Conservation (phyloP, 2,329 filamentous ascomycete species). For the Uncinocarpus reesii region DNA sequence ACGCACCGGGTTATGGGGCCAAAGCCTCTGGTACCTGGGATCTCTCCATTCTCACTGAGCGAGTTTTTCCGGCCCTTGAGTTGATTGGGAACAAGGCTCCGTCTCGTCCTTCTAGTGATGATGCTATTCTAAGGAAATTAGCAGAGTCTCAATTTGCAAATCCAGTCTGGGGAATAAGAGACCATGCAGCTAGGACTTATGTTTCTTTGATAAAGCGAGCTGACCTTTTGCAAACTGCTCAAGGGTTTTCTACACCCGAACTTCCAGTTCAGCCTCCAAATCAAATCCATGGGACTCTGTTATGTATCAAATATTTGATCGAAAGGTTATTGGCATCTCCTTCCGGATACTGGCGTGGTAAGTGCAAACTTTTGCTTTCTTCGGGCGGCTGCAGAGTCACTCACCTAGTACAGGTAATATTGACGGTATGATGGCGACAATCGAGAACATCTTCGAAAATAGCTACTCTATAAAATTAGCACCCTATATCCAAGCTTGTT, state of each 20-base stretch:
- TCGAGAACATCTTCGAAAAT: conserved; percentile 22
- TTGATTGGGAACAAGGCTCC: conserved; percentile 38
- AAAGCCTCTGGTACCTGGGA: conserved; percentile 17
- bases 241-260: conserved; percentile 19
- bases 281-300: conserved; percentile 32
- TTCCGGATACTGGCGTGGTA: conserved; percentile 27
- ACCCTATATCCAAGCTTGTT: conserved; percentile 27
- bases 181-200: conserved; percentile 38
- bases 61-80: conserved; percentile 39
- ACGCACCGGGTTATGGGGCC: not conserved
- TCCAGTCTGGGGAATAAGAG: conserved; percentile 38
- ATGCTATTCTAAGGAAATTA: conserved; percentile 25
- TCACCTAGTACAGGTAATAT: conserved; percentile 22
- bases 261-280: conserved; percentile 25
- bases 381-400: not conserved
- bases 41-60: conserved; percentile 31
- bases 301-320: conserved; percentile 33
- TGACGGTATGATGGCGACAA: conserved; percentile 20
- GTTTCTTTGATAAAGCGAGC: conserved; percentile 29
- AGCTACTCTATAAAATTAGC: conserved; percentile 26
- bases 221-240: conserved; percentile 26
- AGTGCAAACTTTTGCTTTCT: not conserved
- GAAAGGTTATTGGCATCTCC: conserved; percentile 28
- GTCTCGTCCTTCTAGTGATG: conserved; percentile 25
- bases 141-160: conserved; percentile 34